Base-by-base conservation (phyloP, 1,284 basidiomycete species). In the Bondarzewia mesenterica region DNA sequence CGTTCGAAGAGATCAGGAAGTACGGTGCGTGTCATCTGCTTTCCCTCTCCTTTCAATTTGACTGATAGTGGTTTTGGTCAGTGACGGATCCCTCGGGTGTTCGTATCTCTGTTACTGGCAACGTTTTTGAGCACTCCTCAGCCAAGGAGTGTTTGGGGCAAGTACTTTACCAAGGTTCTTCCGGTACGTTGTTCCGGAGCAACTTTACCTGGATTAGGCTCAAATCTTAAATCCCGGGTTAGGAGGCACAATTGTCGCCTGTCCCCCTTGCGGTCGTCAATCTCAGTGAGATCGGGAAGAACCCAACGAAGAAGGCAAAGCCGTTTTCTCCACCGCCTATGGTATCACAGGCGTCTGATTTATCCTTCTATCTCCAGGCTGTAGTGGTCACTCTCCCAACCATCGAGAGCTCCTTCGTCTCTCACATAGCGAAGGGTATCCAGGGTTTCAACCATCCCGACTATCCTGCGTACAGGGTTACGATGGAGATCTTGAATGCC, bases 381-480 rank as follows among this genome's bases (percentile, higher is more conserved):
- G 73, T 92, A 35, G 77, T 99, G 36, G 87, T 94, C 63, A 83
- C 89, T 51, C 75, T 99, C 56, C 85, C 93, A 0, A 92, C 93
- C 4, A 96, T 98, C 55, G 96, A 99, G 68, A 94, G 91, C 58
- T 88, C 90, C 7, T 99, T 86, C 65, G 86, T 84, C 14, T 80
- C 76, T 22, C 89, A 95, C 61, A 85, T 82, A 12, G 78, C 89
- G 0, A 89, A 85, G 60, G 85, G 87, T 36, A 81, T 92, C 41
- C 70, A 74, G 60, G 90, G 91, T 15, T 93, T 87, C 63, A 65
- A 80, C 52, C 85, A 97, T 63, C 80, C 86, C 1, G 92, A 97
- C 55, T 85, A 85, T 50, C 87, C 95, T 1, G 87, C 88, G 14
- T 69, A 97, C 27, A 78, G 83, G 27, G 79, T 99, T n/a, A 85